These are phyloP conservation scores for Scenedesmus sp. DNA, from an alignment of 163 green algal species.

Conservation along the genomic window DNA sequence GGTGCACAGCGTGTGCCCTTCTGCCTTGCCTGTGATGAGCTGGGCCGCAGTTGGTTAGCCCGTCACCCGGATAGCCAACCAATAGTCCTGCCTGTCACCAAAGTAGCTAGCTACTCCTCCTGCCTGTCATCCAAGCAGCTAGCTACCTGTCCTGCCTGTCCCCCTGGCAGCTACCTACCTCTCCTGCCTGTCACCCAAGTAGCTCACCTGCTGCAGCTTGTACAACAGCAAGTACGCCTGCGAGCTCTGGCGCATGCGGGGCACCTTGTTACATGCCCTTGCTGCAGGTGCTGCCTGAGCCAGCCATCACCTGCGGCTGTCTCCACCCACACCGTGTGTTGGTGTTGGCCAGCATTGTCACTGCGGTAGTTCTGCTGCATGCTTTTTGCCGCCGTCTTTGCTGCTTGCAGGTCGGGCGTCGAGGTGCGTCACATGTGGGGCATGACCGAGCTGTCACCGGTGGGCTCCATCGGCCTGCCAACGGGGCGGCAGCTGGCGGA, in stretches of 20 bases:
- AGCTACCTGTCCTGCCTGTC: too few species aligned
- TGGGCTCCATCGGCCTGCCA: conserved; percentile 73
- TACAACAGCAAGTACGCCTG: not conserved
- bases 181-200: too few species aligned
- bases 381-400: not conserved
- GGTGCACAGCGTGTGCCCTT: too few species aligned
- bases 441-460: conserved; percentile 87
- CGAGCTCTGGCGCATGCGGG: not conserved
- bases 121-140: too few species aligned
- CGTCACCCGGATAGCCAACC: too few species aligned
- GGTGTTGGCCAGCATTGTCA: not conserved
- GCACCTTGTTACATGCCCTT: not conserved
- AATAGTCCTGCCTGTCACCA: too few species aligned
- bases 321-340: too few species aligned
- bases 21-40: too few species aligned
- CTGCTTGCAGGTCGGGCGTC: conserved; percentile 60
- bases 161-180: too few species aligned
- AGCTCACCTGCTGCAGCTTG: too few species aligned
- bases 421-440: conserved; percentile 86
- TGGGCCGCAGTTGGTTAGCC: not conserved
- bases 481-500: conserved; percentile 57
- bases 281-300: not conserved
- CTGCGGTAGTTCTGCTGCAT: not conserved
- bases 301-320: too few species aligned
- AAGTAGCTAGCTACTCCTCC: too few species aligned